Conservation (phyloP, 2,329 filamentous ascomycete genomes). For the Nothophaeocryptopus gaeumannii region DNA sequence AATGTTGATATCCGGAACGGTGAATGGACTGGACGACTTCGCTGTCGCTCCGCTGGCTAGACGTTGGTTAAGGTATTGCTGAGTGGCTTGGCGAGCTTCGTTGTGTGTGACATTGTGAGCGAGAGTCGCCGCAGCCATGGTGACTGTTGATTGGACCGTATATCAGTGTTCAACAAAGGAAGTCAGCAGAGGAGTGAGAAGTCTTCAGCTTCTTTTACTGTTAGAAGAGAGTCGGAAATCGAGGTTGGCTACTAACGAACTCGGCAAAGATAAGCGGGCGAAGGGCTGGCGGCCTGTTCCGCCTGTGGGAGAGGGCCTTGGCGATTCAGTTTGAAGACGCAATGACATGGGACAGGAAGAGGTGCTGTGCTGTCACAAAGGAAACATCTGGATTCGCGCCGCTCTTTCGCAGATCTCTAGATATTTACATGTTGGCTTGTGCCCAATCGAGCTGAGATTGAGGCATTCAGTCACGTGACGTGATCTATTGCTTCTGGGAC, state of each 20-base stretch:
- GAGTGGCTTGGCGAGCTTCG: constrained; percentile 37
- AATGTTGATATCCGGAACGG: constrained; percentile 41
- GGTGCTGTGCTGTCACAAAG: constrained; percentile 14
- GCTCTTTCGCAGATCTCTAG: constrained; percentile 23
- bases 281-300: background rate
- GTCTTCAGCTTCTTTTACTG: background rate
- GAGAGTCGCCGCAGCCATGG: constrained; percentile 10
- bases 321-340: background rate
- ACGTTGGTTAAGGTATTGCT: constrained; percentile 36
- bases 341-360: background rate
- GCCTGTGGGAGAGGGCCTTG: background rate
- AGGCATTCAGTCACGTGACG: background rate
- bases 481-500: constrained; percentile 25
- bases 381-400: constrained; percentile 18
- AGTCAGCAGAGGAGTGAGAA: background rate
- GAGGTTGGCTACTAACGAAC: background rate
- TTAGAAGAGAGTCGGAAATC: no score
- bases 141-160: background rate
- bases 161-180: background rate
- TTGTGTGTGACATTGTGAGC: constrained; percentile 21
- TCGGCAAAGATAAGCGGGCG: background rate
- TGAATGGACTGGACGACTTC: constrained; percentile 26
- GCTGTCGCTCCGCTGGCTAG: constrained; percentile 24
- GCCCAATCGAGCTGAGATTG: no score
- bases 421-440: constrained; percentile 21